These are phyloP conservation scores for Protomyces gravidus DNA, from an alignment of 1,139 yeast species.

Conservation along the genomic window DNA sequence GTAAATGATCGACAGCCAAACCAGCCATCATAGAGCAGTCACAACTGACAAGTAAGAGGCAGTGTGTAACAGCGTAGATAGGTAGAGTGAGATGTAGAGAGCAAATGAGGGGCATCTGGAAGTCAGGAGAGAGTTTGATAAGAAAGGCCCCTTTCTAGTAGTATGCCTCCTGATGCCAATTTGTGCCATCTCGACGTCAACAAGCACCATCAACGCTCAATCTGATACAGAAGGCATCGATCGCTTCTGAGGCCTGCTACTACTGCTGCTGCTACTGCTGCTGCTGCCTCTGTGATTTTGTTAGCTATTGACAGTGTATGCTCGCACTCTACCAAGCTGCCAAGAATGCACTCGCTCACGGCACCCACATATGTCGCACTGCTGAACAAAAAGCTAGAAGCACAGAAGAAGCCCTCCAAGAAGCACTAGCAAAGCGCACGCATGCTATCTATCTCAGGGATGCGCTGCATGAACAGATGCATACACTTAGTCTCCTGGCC, in stretches of 20 bases:
- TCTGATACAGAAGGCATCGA: neutral
- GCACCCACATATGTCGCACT: slow-evolving; percentile 1
- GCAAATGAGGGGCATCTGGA: too few relatives aligned
- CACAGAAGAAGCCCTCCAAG: slow-evolving; percentile 1
- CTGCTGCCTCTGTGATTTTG: neutral
- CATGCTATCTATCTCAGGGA: slow-evolving; percentile 6
- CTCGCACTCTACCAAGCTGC: slow-evolving; percentile 16
- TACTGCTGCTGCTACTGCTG: neutral
- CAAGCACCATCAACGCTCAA: too few relatives aligned
- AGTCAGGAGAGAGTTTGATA: too few relatives aligned
- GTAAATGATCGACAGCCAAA: too few relatives aligned
- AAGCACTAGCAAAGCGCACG: neutral
- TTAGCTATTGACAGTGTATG: too few relatives aligned
- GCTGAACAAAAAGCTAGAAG: slow-evolving; percentile 8
- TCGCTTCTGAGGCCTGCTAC: neutral
- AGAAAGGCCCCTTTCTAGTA: too few relatives aligned
- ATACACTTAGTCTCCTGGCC: slow-evolving; percentile 2
- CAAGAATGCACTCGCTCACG: slow-evolving; percentile 15
- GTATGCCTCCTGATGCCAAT: too few relatives aligned
- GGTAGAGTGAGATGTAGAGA: too few relatives aligned
- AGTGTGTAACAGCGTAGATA: too few relatives aligned
- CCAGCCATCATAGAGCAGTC: too few relatives aligned
- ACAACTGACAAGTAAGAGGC: too few relatives aligned
- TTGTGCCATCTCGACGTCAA: too few relatives aligned
- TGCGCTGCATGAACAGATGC: slow-evolving; percentile 7